Conservation (phyloP, 179 eudicot genomes). For the Beta corolliflora region DNA sequence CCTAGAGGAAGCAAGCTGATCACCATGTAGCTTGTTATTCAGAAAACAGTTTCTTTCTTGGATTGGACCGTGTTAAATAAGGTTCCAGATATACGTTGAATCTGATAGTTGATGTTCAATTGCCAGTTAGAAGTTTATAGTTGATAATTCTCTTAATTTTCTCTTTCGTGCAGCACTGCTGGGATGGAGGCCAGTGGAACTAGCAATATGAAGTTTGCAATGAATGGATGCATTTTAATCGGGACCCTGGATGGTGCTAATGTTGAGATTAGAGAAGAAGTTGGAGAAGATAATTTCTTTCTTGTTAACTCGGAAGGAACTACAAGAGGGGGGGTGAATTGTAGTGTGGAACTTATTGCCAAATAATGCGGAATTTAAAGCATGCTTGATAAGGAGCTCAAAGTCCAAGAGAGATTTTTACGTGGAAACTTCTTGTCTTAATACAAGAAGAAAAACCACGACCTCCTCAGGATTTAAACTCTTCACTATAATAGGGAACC, state of each 20-base stretch:
- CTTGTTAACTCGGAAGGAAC: too few relatives aligned
- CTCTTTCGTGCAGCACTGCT: conserved; percentile 55
- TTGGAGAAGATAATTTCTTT: conserved; percentile 82
- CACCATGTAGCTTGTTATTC: neutral
- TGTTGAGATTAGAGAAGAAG: conserved; percentile 91
- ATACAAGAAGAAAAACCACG: too few relatives aligned
- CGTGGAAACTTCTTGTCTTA: too few relatives aligned
- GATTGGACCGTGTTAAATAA: neutral
- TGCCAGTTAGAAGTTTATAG: neutral
- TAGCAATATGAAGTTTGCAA: conserved; percentile 95
- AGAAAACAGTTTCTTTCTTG: neutral
- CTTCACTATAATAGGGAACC: too few relatives aligned
- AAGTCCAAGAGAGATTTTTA: too few relatives aligned
- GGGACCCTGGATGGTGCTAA: conserved; percentile 96
- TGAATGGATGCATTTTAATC: conserved; percentile 86
- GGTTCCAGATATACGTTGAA: neutral
- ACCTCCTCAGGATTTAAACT: too few relatives aligned
- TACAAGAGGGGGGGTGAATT: too few relatives aligned
- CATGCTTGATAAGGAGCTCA: too few relatives aligned
- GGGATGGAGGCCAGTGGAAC: conserved; percentile 99
- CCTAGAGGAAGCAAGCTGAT: neutral
- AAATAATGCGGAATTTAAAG: too few relatives aligned
- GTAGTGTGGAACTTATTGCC: too few relatives aligned
- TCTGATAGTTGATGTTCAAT: neutral
- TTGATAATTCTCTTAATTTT: neutral